Evolutionary conservation across 2,329 filamentous ascomycete species (phyloP).

Genomic region (Talaromyces sp.): DNA sequence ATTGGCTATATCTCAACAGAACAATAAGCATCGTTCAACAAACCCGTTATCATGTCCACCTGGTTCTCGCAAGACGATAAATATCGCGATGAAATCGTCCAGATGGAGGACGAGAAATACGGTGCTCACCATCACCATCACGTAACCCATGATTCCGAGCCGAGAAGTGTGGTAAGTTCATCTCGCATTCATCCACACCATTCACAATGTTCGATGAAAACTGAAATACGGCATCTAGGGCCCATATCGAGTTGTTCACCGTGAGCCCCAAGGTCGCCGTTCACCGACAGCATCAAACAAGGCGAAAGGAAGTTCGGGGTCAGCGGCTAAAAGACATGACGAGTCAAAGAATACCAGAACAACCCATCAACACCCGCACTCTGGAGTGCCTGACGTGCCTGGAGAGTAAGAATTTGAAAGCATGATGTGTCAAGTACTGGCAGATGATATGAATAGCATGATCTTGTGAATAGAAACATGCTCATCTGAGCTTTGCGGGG

Average conservation of each 20-base stretch:
- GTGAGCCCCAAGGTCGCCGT: slow-evolving; percentile 11
- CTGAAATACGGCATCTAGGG: background rate
- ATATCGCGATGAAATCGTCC: slow-evolving; percentile 8
- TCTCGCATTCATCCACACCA: too few species aligned
- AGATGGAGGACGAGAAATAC: slow-evolving; percentile 12
- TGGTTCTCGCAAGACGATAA: slow-evolving; percentile 6
- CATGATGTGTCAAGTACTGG: background rate
- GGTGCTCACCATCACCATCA: slow-evolving; percentile 10
- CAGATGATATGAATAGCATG: too few species aligned
- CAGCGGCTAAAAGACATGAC: slow-evolving; percentile 20
- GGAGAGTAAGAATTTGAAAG: background rate
- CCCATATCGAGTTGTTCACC: background rate
- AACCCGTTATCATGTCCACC: slow-evolving; percentile 3
- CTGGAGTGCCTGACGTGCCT: background rate
- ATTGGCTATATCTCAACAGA: too few species aligned
- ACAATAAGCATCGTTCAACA: too few species aligned
- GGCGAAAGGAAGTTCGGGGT: slow-evolving; percentile 16
- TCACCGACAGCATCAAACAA: slow-evolving; percentile 21
- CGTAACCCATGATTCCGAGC: background rate
- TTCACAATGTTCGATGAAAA: too few species aligned
- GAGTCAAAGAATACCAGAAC: slow-evolving; percentile 11
- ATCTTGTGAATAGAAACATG: background rate
- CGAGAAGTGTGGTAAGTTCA: background rate
- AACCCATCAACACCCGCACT: slow-evolving; percentile 3
- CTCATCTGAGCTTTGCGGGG: background rate